Evolutionary conservation across 1,284 basidiomycete species (phyloP).

Genomic region (Cystobasidiaceae sp.): DNA sequence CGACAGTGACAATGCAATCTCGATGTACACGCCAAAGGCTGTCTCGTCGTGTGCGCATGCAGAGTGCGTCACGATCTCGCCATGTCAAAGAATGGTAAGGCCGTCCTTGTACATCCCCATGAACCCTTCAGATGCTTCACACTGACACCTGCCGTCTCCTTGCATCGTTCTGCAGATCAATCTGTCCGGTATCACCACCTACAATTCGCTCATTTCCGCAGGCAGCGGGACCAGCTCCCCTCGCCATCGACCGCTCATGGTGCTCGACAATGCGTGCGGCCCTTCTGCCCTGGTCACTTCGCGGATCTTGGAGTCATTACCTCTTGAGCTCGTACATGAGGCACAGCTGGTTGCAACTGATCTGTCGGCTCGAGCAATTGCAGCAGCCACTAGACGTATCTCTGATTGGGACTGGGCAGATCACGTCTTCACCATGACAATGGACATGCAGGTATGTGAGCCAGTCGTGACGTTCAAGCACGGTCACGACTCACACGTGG

Average conservation of each 20-base stretch:
- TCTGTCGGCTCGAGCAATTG: not conserved
- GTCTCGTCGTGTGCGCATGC: slow-evolving; percentile 22
- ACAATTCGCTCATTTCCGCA: no score
- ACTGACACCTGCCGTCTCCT: no score
- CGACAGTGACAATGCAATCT: no score
- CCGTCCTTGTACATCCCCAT: no score
- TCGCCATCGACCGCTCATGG: slow-evolving; percentile 5
- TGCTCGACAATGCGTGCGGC: slow-evolving; percentile 13
- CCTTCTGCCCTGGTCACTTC: slow-evolving; percentile 4
- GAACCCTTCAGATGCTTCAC: no score
- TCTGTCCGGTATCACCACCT: no score
- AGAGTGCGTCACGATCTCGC: not conserved
- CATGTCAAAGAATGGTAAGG: slow-evolving; percentile 12
- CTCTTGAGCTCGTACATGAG: not conserved
- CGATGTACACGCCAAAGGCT: no score
- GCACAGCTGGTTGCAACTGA: slow-evolving; percentile 1
- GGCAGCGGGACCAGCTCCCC: no score
- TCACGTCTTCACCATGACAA: slow-evolving; percentile 4
- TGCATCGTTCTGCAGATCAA: no score
- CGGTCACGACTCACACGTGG: not conserved
- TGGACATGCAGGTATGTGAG: slow-evolving; percentile 5
- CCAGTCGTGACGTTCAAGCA: no score
- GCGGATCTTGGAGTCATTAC: not conserved
- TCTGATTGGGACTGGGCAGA: not conserved
- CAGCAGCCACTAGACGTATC: not conserved